A percentile compares a stretch with the other conserved stretches of the same genome.
Evolutionary conservation across 2,329 filamentous ascomycete species (phyloP).

Genomic region (Ophiostoma himal-ulmi): DNA sequence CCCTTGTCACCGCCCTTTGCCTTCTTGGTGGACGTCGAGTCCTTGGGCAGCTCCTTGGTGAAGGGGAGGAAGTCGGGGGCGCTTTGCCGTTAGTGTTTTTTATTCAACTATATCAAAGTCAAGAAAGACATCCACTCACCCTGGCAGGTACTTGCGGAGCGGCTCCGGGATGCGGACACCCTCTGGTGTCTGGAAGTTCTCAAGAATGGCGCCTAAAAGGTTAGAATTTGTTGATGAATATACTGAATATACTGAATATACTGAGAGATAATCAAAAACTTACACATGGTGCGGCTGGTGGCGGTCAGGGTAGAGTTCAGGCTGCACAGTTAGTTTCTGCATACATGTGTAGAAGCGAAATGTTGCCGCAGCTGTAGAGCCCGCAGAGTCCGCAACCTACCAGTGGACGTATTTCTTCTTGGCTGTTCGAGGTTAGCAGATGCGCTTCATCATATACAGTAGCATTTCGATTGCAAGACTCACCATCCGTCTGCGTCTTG

Average conservation of each 20-base stretch:
- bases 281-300: constrained; percentile 45
- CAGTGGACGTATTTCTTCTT: constrained; percentile 95
- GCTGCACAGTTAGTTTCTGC: constrained; percentile 18
- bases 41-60: constrained; percentile 76
- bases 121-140: constrained; percentile 33
- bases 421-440: constrained; percentile 19
- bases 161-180: constrained; percentile 76
- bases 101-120: background rate
- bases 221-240: background rate
- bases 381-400: constrained; percentile 19
- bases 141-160: constrained; percentile 83
- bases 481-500: constrained; percentile 70
- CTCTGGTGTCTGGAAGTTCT: constrained; percentile 93
- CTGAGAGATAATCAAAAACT: background rate
- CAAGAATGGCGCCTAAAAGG: constrained; percentile 53
- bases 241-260: background rate
- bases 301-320: constrained; percentile 58
- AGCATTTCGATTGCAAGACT: constrained; percentile 30
- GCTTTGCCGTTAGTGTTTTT: constrained; percentile 15
- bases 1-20: constrained; percentile 26
- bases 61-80: constrained; percentile 85
- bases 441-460: background rate
- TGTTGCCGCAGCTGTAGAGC: no score
- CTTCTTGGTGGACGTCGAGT: constrained; percentile 36
- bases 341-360: background rate